Percentiles rank a stretch among this genome's conserved stretches.
Conservation (phyloP, 1,284 basidiomycete genomes). For the Anthracocystis setariae region DNA sequence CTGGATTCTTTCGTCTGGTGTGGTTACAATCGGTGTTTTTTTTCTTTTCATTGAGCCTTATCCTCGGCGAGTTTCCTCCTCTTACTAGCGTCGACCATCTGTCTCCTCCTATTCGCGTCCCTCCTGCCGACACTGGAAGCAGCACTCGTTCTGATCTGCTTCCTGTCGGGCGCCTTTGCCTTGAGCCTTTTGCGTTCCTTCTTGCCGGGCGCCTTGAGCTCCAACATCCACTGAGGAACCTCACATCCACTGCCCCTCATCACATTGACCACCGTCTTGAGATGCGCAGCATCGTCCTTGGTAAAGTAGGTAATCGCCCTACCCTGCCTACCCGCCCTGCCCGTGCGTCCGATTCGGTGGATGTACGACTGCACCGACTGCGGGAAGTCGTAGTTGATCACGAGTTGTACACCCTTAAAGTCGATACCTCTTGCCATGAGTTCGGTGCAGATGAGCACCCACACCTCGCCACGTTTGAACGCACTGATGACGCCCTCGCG, state of each 20-base stretch:
- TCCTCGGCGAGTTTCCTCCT: conserved; percentile 32
- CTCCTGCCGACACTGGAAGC: conserved; percentile 55
- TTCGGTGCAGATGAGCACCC: conserved; percentile 67
- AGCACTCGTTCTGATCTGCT: conserved; percentile 56
- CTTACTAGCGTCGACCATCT: conserved; percentile 63
- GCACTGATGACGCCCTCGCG: conserved; percentile 77
- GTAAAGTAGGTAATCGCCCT: conserved; percentile 96
- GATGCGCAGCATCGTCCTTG: conserved; percentile 86
- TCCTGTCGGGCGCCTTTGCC: conserved; percentile 77
- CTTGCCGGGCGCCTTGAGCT: conserved; percentile 82
- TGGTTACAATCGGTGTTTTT: too few relatives aligned
- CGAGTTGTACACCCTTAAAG: conserved; percentile 88
- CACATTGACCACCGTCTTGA: conserved; percentile 96
- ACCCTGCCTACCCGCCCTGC: conserved; percentile 88
- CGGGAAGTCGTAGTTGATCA: conserved; percentile 81
- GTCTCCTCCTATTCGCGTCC: conserved; percentile 47
- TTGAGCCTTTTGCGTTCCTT: conserved; percentile 86
- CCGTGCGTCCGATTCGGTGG: conserved; percentile 95
- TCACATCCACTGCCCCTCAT: conserved; percentile 81
- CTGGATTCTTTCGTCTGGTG: too few relatives aligned
- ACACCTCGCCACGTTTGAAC: conserved; percentile 77
- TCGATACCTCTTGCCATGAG: conserved; percentile 89
- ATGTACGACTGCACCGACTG: conserved; percentile 85
- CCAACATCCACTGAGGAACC: conserved; percentile 65
- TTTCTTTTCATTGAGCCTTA: background rate